A percentile compares a stretch with the other conserved stretches of the same genome.
These are phyloP conservation scores for Suillus tomentosus DNA, from an alignment of 768 basidiomycete genomes.

Conservation along the genomic window DNA sequence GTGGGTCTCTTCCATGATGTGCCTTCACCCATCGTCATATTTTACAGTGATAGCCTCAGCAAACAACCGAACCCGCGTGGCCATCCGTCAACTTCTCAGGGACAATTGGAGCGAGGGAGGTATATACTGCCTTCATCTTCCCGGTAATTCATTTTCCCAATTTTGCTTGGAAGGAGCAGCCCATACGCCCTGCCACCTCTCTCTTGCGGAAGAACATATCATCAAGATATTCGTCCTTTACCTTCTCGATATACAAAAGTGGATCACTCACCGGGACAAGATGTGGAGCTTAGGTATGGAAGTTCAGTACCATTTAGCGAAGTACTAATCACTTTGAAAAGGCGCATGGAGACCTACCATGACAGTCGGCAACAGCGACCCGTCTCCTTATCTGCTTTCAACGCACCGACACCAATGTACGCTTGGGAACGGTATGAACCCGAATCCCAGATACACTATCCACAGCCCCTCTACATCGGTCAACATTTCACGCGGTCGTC, in stretches of 20 bases:
- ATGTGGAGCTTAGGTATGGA: slow-evolving; percentile 27
- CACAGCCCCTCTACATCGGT: slow-evolving; percentile 39
- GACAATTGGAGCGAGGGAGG: slow-evolving; percentile 24
- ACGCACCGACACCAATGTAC: slow-evolving; percentile 46
- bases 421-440: slow-evolving; percentile 49
- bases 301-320: slow-evolving; percentile 11
- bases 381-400: slow-evolving; percentile 42
- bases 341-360: slow-evolving; percentile 23
- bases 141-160: not conserved
- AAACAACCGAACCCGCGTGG: slow-evolving; percentile 8
- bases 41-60: too few species aligned
- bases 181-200: slow-evolving; percentile 36
- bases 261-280: slow-evolving; percentile 22
- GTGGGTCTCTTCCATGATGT: too few species aligned
- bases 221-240: slow-evolving; percentile 35
- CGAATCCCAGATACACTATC: slow-evolving; percentile 44
- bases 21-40: too few species aligned
- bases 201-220: slow-evolving; percentile 32
- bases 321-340: slow-evolving; percentile 23
- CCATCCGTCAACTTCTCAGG: slow-evolving; percentile 8
- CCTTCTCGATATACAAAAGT: slow-evolving; percentile 33
- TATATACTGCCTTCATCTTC: slow-evolving; percentile 21
- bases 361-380: slow-evolving; percentile 33
- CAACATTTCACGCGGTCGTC: slow-evolving; percentile 34
- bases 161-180: slow-evolving; percentile 5